Base-by-base conservation (phyloP, 208 protist species). In the Borovskyia barvae region DNA sequence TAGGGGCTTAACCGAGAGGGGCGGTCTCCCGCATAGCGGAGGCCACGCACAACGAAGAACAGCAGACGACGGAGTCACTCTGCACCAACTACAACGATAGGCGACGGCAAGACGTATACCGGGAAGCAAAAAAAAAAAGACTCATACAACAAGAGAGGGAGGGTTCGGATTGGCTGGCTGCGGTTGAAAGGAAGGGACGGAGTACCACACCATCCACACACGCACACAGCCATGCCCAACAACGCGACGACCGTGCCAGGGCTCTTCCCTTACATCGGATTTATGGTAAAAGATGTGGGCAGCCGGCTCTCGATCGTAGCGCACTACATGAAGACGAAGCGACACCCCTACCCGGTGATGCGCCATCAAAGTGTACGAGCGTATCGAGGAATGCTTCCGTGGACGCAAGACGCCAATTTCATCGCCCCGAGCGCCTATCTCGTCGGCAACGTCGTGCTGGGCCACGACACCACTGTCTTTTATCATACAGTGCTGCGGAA, bases 401-500 rank as follows among this genome's bases (percentile, higher is more conserved):
- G 74, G 74, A 91, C 87, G 35, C 77, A 92, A 52, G 86, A 93
- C 32, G 72, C 68, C 12, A 39, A 66, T n/a, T 97, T 97, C 61
- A 85, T 97, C 42, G 90, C 93, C 8, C 93, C 93, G 33, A 93
- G 59, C 48, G 89, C 89, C 5, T 90, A 68, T 59, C 69, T 97
- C 12, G 73, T 75, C 32, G 93, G 93, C 29, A 92, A 94, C 45
- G 87, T 95, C 5, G 69, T 77, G 6, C 70, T 97, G 39, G 87
- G 87, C 12, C 80, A 91, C 66, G 77, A 94, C 50, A 72, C 82
- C 6, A 80, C 57, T 30, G 54, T 97, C 48, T 96, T 92, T 46
- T 97, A 97, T 65, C 84, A 96, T 63, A 52, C 83, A 28, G 82
- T 93, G 7, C 59, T 96, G 9, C 87, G 89, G 35, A 93, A 94